A percentile compares a stretch with the other conserved stretches of the same genome.
Evolutionary conservation across 1,139 yeast species (phyloP).

Genomic region (Kodamaea derodonti): DNA sequence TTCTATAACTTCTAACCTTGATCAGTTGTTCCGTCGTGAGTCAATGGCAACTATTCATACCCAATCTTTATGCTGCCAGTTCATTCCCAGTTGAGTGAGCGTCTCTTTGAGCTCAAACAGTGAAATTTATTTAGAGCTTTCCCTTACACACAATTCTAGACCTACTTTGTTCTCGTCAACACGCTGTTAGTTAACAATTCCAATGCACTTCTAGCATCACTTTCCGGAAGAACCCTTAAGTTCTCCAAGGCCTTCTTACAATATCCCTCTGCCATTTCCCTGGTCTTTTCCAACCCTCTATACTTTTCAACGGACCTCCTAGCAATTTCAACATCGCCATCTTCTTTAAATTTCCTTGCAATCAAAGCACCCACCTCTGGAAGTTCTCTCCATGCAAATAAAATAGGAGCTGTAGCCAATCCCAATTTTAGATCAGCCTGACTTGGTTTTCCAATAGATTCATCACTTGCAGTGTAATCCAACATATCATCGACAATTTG

Average conservation of each 20-base stretch:
- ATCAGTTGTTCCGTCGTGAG: too few species aligned
- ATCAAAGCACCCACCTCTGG: slow-evolving; percentile 84
- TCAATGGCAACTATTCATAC: too few species aligned
- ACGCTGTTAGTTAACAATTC: slow-evolving; percentile 81
- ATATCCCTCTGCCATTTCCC: slow-evolving; percentile 71
- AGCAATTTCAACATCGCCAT: slow-evolving; percentile 83
- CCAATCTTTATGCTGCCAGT: too few species aligned
- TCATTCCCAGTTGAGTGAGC: too few species aligned
- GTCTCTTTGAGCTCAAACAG: too few species aligned
- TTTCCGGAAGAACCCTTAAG: slow-evolving; percentile 72
- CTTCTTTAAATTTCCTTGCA: slow-evolving; percentile 71
- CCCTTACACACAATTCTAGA: too few species aligned
- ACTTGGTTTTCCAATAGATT: slow-evolving; percentile 87
- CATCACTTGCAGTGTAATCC: slow-evolving; percentile 84
- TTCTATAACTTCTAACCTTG: too few species aligned
- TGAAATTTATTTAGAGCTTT: too few species aligned
- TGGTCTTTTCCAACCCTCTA: slow-evolving; percentile 74
- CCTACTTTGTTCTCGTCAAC: slow-evolving; percentile 69
- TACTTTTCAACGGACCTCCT: slow-evolving; percentile 67
- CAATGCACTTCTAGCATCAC: slow-evolving; percentile 85
- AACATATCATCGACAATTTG: slow-evolving; percentile 95
- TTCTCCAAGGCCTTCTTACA: slow-evolving; percentile 72
- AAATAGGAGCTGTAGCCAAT: slow-evolving; percentile 93
- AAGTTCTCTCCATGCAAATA: slow-evolving; percentile 88
- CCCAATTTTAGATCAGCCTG: slow-evolving; percentile 94